These are phyloP conservation scores for Colletotrichum sp. DNA, from an alignment of 2,329 filamentous ascomycete species.

Conservation along the genomic window DNA sequence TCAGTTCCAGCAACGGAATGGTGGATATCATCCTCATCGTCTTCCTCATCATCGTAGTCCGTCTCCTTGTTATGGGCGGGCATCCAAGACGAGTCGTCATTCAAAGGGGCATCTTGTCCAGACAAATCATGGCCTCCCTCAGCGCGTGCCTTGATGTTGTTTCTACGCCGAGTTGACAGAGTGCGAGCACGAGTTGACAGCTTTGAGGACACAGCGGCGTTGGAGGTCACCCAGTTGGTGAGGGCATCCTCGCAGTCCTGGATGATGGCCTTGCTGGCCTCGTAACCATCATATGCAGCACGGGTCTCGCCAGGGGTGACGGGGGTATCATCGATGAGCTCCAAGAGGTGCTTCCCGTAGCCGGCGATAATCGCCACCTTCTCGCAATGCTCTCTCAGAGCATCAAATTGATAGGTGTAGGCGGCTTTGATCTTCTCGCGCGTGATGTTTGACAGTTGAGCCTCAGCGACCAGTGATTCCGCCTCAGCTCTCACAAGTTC, in stretches of 20 bases:
- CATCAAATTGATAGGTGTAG: conserved; percentile 98
- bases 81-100: conserved; percentile 85
- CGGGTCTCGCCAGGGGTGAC: conserved; percentile 97
- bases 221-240: conserved; percentile 94
- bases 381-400: conserved; percentile 95
- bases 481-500: conserved; percentile 98
- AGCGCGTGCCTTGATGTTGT: conserved; percentile 68
- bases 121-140: conserved; percentile 80
- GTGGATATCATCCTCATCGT: conserved; percentile 63
- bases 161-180: conserved; percentile 82
- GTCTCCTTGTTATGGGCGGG: conserved; percentile 69
- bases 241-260: conserved; percentile 98
- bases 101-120: conserved; percentile 78
- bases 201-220: conserved; percentile 86
- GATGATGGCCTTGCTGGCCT: conserved; percentile 98
- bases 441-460: conserved; percentile 98
- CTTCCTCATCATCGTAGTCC: conserved; percentile 66
- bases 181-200: conserved; percentile 88
- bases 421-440: conserved; percentile 99
- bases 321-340: conserved; percentile 94
- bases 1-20: conserved; percentile 58
- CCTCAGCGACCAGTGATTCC: conserved; percentile 97
- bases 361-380: conserved; percentile 98
- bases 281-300: conserved; percentile 95
- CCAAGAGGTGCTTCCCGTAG: conserved; percentile 97